Base-by-base conservation (phyloP, 176 grass and related monocot genomes). In the Areca catechu region DNA sequence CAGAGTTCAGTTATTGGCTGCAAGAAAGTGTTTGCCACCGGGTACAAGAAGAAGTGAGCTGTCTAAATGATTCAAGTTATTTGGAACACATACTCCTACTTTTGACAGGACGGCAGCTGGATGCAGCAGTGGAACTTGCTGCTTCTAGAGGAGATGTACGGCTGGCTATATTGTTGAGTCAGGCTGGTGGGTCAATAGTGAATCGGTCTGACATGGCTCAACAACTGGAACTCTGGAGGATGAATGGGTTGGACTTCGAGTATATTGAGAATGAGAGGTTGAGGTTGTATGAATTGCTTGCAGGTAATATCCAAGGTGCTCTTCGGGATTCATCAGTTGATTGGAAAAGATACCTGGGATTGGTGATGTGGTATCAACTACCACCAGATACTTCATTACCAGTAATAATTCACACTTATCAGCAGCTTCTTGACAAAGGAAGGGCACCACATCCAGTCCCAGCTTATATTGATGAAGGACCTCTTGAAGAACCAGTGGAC, bases 381-480 rank as follows among this genome's bases (percentile, higher is more conserved):
- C 74, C 80, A 2, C 83, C 92, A 54, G 92, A 97, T 60, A 82
- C 81, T 75, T 60, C 92, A 57, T 50, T 91, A 12, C 61, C 74
- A 49, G 56, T 77, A 71, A 79, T 82, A 56, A 82, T 97, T 73
- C 59, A 50, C 63, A 85, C 78, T 70, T 97, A 97, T 62, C 66
- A 88, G 14, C 83, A 82, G 63, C 77, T 91, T 56, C 71, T 85
- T 51, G 52, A 25, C 79, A 75, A 97, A 75, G 71, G 68, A 25
- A 97, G 80, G 64, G 92, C 86, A 67, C 92, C 92, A 58, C 69
- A 91, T 70, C 92, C 86, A 54, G 86, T 97, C 70, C 92, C 92
- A 59, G 83, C 87, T 61, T 90, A 82, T 60, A 84, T 96, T 24
- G 86, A 96, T 71, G 91, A 96, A 86, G 85, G 85, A 51, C 85